Conservation (phyloP, 2,329 filamentous ascomycete genomes). For the Paecilomyces dactylethromorphus region DNA sequence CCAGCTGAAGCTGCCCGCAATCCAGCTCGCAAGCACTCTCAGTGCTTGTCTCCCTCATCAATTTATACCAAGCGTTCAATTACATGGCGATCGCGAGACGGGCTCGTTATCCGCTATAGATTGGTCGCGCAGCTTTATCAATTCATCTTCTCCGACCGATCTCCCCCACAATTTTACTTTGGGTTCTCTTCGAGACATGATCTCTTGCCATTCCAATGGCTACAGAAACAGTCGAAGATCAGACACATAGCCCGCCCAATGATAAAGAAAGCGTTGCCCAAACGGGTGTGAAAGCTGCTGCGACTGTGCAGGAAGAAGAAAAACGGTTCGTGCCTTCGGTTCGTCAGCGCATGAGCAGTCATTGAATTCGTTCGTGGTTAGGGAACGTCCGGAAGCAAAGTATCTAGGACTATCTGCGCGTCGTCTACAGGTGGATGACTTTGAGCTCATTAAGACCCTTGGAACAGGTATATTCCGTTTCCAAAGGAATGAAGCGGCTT, state of each 20-base stretch:
- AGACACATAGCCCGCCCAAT: constrained; percentile 22
- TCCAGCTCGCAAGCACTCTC: neutral
- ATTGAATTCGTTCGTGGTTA: constrained; percentile 30
- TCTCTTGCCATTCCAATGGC: constrained; percentile 30
- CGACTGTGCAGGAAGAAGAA: constrained; percentile 20
- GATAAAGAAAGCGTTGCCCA: constrained; percentile 12
- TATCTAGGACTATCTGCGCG: constrained; percentile 30
- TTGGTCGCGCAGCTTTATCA: neutral
- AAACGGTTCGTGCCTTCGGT: constrained; percentile 22
- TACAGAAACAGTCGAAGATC: constrained; percentile 31
- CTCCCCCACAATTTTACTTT: constrained; percentile 2
- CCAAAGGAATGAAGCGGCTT: constrained; percentile 6
- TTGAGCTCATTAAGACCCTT: constrained; percentile 42
- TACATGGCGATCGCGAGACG: neutral
- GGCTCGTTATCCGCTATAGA: neutral
- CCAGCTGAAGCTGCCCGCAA: neutral
- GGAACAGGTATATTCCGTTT: constrained; percentile 36
- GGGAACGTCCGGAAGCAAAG: constrained; percentile 30
- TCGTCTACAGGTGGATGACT: constrained; percentile 36
- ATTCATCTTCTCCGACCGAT: constrained; percentile 8
- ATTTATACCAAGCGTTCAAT: neutral
- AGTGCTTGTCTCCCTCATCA: constrained; percentile 3
- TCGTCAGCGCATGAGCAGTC: constrained; percentile 22
- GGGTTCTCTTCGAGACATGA: constrained; percentile 21
- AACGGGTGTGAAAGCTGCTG: constrained; percentile 11